Evolutionary conservation across 495 filamentous ascomycete species (phyloP).

Genomic region (Penicillium coprophilum): DNA sequence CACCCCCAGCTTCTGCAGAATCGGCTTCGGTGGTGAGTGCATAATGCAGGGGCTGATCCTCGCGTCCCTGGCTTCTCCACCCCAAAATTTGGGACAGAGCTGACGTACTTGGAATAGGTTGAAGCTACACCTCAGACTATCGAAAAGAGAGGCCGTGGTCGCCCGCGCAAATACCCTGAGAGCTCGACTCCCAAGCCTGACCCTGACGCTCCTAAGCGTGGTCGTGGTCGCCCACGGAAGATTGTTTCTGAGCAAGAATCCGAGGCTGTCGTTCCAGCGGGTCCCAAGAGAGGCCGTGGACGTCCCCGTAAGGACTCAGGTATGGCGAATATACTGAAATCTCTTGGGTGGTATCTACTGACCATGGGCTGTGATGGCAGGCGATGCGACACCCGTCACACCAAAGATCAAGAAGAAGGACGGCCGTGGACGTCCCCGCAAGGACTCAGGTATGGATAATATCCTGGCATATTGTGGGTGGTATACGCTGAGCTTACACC

Average conservation of each 20-base stretch:
- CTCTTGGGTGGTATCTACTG: not conserved
- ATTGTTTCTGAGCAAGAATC: conserved; percentile 13
- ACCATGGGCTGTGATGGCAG: not conserved
- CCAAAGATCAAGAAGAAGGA: conserved; percentile 16
- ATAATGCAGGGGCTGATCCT: conserved; percentile 14
- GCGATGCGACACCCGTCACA: conserved; percentile 1
- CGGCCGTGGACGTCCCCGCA: conserved; percentile 26
- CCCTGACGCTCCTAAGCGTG: conserved; percentile 37
- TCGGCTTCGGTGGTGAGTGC: conserved; percentile 17
- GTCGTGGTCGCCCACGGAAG: conserved; percentile 40
- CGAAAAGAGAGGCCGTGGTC: conserved; percentile 42
- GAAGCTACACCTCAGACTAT: conserved; percentile 27
- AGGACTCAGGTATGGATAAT: conserved; percentile 24
- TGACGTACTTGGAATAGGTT: conserved; percentile 6
- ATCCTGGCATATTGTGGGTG: not conserved
- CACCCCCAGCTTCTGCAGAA: conserved; percentile 1
- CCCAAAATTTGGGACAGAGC: conserved; percentile 8
- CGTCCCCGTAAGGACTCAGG: conserved; percentile 34
- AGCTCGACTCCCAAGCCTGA: conserved; percentile 22
- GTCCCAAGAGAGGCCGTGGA: conserved; percentile 25
- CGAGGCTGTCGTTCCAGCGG: conserved; percentile 4
- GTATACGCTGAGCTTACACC: conserved; percentile 6
- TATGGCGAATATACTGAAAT: conserved; percentile 6
- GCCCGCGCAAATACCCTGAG: conserved; percentile 39
- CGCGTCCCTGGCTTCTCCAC: conserved; percentile 9